Base-by-base conservation (phyloP, 371 early-diverging fungal species). In the Rhizopus delemar region DNA sequence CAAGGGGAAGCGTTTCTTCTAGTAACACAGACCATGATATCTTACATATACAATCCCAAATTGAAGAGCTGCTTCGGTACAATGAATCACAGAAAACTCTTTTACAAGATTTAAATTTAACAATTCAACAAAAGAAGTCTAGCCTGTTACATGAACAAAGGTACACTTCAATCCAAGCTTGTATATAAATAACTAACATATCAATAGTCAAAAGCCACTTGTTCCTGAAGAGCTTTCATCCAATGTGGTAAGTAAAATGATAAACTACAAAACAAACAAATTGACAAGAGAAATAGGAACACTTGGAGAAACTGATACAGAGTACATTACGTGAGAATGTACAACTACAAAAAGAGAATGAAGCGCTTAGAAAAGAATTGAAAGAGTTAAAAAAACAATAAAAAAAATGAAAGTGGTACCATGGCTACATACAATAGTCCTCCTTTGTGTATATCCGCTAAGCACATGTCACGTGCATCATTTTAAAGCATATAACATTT, bases 271-370 rank as follows among this genome's bases (percentile, higher is more conserved):
- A 36, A 11, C 9, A 51, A 56, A 2, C 31, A 16, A 16, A 56
- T 11, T 31, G 49, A 32, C 33, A 35, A 5, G 46, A 28, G 56
- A 56, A 3, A 31, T 57, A 62, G 54, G 69, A 74, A 31, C 69
- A 65, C 45, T 53, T 83, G 36, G 78, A 83, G 38, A 75, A 74
- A 35, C 70, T 78, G 33, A 66, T 83, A 15, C 73, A 78, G 31
- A 32, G 56, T 3, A 65, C 81, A 8, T 46, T 70, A 12, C 68
- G 71, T 6, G 86, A 87, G 56, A 85, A 83, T 41, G 81, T 75
- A 15, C 71, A 70, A 48, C 69, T 87, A 15, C 63, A 71, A 46
- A 74, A 75, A 43, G 85, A 87, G 28, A 69, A 63, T 35, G 65
- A 69, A 41, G 13, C 22, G 7, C 35, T 64, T 41, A 58, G 69